These are phyloP conservation scores for Sicyos baderoa DNA, from an alignment of 306 rosid species.

Conservation along the genomic window DNA sequence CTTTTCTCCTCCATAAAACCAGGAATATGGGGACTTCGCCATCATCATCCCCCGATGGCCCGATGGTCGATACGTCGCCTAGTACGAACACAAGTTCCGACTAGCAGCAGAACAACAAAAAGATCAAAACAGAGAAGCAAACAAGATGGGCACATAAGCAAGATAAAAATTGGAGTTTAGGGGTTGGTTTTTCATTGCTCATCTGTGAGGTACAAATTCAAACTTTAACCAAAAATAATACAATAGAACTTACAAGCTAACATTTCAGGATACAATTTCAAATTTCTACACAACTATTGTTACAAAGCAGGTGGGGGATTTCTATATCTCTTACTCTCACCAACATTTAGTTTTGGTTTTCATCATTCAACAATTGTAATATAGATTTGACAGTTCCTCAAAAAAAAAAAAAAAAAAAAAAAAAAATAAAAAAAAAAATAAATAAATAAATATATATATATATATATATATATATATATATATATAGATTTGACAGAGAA, in stretches of 20 bases:
- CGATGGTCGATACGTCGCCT: not conserved
- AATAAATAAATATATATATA: too few relatives aligned
- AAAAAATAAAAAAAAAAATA: too few relatives aligned
- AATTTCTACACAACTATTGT: not conserved
- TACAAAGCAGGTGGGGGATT: not conserved
- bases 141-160: not conserved
- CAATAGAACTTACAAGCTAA: not conserved
- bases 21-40: slow-evolving; percentile 56
- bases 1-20: slow-evolving; percentile 84
- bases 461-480: too few relatives aligned
- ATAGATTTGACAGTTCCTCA: too few relatives aligned
- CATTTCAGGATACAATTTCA: slow-evolving; percentile 8
- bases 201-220: not conserved
- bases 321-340: not conserved
- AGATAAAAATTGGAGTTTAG: not conserved
- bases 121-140: not conserved
- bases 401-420: too few relatives aligned
- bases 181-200: not conserved
- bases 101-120: not conserved
- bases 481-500: not conserved
- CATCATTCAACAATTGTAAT: not conserved
- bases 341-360: slow-evolving; percentile 7
- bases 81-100: not conserved
- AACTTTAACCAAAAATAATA: too few relatives aligned
- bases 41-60: not conserved